Evolutionary conservation across 345 rosid genomes (phyloP).

Genomic region (Triadica sebifera): DNA sequence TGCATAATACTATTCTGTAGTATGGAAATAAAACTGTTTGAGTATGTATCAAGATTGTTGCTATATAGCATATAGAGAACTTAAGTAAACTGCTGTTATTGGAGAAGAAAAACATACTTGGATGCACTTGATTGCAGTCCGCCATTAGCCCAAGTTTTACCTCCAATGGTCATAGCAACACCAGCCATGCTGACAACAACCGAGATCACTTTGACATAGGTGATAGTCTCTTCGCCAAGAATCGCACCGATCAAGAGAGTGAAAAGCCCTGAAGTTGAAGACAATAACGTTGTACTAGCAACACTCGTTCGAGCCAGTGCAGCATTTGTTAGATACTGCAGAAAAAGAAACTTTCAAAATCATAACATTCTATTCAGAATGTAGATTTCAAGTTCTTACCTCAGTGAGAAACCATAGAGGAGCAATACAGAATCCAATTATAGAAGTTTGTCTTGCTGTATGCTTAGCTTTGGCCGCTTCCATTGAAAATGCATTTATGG

Average conservation of each 20-base stretch:
- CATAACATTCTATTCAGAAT: not conserved
- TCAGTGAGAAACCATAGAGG: constrained; percentile 52
- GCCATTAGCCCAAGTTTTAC: constrained; percentile 38
- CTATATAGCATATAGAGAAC: too few relatives aligned
- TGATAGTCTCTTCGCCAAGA: constrained; percentile 43
- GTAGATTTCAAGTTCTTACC: constrained; percentile 22
- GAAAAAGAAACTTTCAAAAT: not conserved
- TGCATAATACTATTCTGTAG: too few relatives aligned
- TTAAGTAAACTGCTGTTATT: too few relatives aligned
- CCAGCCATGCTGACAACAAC: constrained; percentile 46
- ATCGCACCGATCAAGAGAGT: constrained; percentile 48
- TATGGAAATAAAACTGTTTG: too few relatives aligned
- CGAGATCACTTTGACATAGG: constrained; percentile 36
- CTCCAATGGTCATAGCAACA: constrained; percentile 45
- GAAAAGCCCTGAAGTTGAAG: constrained; percentile 50
- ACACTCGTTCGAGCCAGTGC: constrained; percentile 48
- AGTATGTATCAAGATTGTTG: too few relatives aligned
- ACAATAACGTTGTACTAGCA: constrained; percentile 38
- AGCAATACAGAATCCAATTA: constrained; percentile 23
- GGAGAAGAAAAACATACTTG: constrained; percentile 14
- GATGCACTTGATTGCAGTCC: constrained; percentile 21
- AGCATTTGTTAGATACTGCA: constrained; percentile 49
- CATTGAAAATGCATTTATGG: too few relatives aligned
- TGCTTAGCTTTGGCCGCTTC: not conserved
- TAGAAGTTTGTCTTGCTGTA: constrained; percentile 17